Base-by-base conservation (phyloP, 2,329 filamentous ascomycete species). In the Pseudopyrenochaeta lycopersici region DNA sequence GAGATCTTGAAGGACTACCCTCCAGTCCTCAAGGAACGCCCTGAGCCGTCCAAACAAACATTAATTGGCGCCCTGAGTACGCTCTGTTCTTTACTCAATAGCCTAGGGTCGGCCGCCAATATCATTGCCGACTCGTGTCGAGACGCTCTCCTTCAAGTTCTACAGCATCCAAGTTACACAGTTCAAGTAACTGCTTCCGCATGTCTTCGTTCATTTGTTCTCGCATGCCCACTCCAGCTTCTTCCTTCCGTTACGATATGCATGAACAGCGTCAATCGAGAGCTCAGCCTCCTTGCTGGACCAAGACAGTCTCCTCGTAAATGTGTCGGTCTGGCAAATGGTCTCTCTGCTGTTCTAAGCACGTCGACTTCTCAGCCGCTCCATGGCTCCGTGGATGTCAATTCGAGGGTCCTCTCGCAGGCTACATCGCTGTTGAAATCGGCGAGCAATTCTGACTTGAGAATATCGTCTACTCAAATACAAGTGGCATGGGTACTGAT, bases 401-500 rank as follows among this genome's bases (percentile, higher is more conserved):
- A 97, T 74, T 96, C 93, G 55, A 86, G 92, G 29, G 91, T 98
- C 11, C 83, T 98, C 52, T 90, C 91, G 7, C 92, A 97, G 80
- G 93, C 95, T 1, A 98, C 93, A 0, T 90, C 91, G 33, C 81
- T 99, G 23, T 84, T 99, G 33, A 99, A 99, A 76, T 93, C 90
- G 0, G 97, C 92, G 73, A 89, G 92, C 40, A 91, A 92, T 70
- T 95, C 92, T 1, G 94, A 99, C 72, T 81, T 99, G 47, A 88
- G 94, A 23, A 88, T 95, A 31, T 96, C 95, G 6, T 91, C 91
- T 67, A 97, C 92, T 1, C 95, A 99, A 71, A 92, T 99, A 20
- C 95, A 99, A 72, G 93, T 99, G 2, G 95, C 95, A 4, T 99
- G 95, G 94, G 96, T 96, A 42, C 81, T 99, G 52, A 96, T 99